These are phyloP conservation scores for Zygoascus ofunaensis DNA, from an alignment of 805 yeast genomes.

Conservation along the genomic window DNA sequence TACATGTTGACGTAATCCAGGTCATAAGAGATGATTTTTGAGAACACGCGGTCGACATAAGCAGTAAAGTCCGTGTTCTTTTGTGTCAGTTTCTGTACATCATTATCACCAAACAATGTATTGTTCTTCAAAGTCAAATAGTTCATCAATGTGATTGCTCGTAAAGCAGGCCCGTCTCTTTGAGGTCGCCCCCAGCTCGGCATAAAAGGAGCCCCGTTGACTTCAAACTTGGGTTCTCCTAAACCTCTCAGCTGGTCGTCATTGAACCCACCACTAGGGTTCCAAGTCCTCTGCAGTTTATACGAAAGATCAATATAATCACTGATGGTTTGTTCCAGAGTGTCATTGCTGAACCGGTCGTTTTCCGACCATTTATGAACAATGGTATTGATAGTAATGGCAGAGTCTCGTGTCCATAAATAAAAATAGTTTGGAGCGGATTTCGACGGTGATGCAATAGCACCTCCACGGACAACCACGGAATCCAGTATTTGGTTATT, in stretches of 20 bases:
- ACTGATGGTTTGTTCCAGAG: constrained; percentile 35
- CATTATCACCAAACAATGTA: not conserved
- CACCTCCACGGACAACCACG: constrained; percentile 53
- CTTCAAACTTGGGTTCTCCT: constrained; percentile 85
- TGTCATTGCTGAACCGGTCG: constrained; percentile 18
- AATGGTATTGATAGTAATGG: constrained; percentile 54
- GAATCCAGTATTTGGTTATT: constrained; percentile 21
- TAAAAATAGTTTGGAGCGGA: constrained; percentile 68
- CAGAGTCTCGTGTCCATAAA: constrained; percentile 89
- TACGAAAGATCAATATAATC: constrained; percentile 53
- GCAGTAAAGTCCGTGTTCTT: constrained; percentile 21
- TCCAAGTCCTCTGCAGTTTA: constrained; percentile 53
- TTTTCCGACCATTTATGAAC: constrained; percentile 44
- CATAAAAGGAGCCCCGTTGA: constrained; percentile 53
- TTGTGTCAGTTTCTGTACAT: constrained; percentile 21
- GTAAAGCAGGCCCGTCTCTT: constrained; percentile 85
- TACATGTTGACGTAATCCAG: constrained; percentile 48
- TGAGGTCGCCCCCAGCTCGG: constrained; percentile 92
- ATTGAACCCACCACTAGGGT: constrained; percentile 55
- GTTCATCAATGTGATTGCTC: constrained; percentile 54
- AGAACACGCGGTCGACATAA: constrained; percentile 33
- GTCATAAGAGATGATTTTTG: constrained; percentile 56
- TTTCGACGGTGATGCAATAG: constrained; percentile 78
- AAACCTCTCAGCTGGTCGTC: constrained; percentile 36
- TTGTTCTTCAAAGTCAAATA: constrained; percentile 31